Conservation (phyloP, 495 filamentous ascomycete species). For the Echria macrotheca region DNA sequence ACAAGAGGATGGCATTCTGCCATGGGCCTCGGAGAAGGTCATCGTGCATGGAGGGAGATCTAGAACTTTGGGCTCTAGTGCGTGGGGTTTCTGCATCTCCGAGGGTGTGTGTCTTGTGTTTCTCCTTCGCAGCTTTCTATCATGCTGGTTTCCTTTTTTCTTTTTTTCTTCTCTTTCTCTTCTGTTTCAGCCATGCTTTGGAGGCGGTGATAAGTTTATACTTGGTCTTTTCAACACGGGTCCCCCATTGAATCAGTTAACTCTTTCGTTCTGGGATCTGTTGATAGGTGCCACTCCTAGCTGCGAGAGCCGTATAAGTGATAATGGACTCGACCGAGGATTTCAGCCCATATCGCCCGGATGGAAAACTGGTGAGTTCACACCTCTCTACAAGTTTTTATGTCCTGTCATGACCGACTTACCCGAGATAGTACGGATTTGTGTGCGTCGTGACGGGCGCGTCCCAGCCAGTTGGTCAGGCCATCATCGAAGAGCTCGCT, state of each 20-base stretch:
- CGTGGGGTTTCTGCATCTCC: conserved; percentile 9
- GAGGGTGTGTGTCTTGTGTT: no score
- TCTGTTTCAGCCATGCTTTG: background rate
- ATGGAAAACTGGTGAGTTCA: conserved; percentile 52
- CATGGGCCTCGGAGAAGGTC: conserved; percentile 7
- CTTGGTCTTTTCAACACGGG: no score
- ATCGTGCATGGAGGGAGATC: no score
- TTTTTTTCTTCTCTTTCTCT: background rate
- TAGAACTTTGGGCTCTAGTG: no score
- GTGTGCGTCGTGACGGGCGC: conserved; percentile 59
- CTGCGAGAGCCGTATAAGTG: no score
- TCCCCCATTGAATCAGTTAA: no score
- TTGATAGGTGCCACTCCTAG: background rate
- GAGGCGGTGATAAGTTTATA: background rate
- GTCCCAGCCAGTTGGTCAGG: conserved; percentile 51
- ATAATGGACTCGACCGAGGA: conserved; percentile 39
- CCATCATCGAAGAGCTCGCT: conserved; percentile 53
- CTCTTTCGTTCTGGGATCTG: no score
- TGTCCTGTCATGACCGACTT: no score
- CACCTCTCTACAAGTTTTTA: no score
- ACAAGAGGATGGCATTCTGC: no score
- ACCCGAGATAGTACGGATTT: conserved; percentile 55
- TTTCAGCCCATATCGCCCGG: conserved; percentile 54
- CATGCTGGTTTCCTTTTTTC: background rate
- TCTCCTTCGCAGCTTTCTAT: background rate